A percentile compares a stretch with the other conserved stretches of the same genome.
These are phyloP conservation scores for Selenicereus undatus DNA, from an alignment of 148 eudicot genomes.

Conservation along the genomic window DNA sequence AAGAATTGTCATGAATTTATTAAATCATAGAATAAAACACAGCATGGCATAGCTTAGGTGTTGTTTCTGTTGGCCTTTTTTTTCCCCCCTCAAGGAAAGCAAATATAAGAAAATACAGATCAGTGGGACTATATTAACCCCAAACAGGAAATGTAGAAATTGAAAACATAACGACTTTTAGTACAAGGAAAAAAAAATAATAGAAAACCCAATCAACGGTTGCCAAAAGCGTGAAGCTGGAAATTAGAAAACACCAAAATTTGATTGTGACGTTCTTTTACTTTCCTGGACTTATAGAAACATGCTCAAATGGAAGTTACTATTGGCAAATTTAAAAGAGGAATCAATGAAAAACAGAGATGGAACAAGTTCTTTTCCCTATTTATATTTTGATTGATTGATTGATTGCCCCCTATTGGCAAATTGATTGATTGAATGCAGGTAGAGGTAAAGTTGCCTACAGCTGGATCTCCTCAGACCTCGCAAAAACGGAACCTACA, in stretches of 20 bases:
- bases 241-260: not conserved
- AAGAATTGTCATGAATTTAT: not conserved
- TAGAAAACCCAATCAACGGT: not conserved
- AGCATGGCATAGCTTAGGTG: not conserved
- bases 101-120: not conserved
- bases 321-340: not conserved
- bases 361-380: not conserved
- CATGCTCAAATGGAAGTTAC: not conserved
- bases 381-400: not conserved
- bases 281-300: not conserved
- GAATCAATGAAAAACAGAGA: not conserved
- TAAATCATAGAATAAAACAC: not conserved
- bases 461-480: too few species aligned
- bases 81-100: not conserved
- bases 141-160: not conserved
- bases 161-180: not conserved
- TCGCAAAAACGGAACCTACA: too few species aligned
- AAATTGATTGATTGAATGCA: too few species aligned
- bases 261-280: not conserved
- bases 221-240: conserved; percentile 1
- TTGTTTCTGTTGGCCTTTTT: not conserved
- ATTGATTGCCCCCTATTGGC: too few species aligned
- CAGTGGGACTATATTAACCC: conserved; percentile 1
- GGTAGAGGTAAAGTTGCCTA: too few species aligned
- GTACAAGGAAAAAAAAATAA: not conserved